A percentile compares a stretch with the other conserved stretches of the same genome.
These are phyloP conservation scores for Geotrichum klebahnii DNA, from an alignment of 1,139 yeast species.

Conservation along the genomic window DNA sequence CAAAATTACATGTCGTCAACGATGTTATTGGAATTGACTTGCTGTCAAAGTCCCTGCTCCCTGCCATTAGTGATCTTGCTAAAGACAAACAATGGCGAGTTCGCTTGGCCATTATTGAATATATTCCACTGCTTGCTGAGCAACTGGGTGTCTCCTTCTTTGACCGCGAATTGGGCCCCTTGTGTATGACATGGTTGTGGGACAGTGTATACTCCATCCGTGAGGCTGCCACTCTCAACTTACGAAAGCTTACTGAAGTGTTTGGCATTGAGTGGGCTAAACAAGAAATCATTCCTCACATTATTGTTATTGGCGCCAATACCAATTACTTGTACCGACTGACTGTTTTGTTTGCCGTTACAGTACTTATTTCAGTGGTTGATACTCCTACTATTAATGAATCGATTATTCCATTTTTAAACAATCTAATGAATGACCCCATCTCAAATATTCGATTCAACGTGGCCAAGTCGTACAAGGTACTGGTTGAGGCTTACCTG, in stretches of 20 bases:
- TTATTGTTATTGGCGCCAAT: conserved; percentile 50
- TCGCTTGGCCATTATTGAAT: conserved; percentile 91
- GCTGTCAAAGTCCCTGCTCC: conserved; percentile 78
- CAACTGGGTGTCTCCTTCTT: conserved; percentile 91
- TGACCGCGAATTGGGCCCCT: conserved; percentile 81
- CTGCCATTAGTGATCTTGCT: conserved; percentile 93
- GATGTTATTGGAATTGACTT: conserved; percentile 90
- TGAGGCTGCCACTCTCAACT: conserved; percentile 87
- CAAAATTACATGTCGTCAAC: conserved; percentile 84
- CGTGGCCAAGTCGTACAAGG: conserved; percentile 78
- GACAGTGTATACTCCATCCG: conserved; percentile 94
- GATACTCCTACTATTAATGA: conserved; percentile 51
- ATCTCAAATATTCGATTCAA: conserved; percentile 95
- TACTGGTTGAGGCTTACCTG: conserved; percentile 52
- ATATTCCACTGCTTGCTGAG: conserved; percentile 88
- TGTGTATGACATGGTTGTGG: conserved; percentile 96
- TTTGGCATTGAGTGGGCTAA: conserved; percentile 96
- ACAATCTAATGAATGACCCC: conserved; percentile 64
- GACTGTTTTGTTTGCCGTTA: conserved; percentile 83
- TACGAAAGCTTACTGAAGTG: conserved; percentile 71
- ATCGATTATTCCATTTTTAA: conserved; percentile 74
- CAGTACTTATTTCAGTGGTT: conserved; percentile 61
- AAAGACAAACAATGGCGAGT: conserved; percentile 98
- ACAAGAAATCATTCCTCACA: conserved; percentile 70
- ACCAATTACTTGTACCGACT: conserved; percentile 82